Percentiles rank a stretch among this genome's conserved stretches.
These are phyloP conservation scores for Dendrobium officinale DNA, from an alignment of 106 monocot species.

Conservation along the genomic window DNA sequence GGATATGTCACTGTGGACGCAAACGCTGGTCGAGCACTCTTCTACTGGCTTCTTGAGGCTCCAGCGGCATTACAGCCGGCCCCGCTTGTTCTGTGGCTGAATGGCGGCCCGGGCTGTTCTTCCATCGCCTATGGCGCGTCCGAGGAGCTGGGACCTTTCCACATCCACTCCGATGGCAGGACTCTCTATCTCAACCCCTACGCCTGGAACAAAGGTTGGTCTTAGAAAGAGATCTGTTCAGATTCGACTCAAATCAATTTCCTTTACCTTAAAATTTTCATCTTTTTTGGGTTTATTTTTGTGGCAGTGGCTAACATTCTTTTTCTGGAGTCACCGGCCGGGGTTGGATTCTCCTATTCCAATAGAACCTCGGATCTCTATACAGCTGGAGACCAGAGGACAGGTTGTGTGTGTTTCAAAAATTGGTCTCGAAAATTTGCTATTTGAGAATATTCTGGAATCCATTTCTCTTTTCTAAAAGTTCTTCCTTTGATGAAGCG, in stretches of 20 bases:
- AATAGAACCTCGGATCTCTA: constrained; percentile 70
- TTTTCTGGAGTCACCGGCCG: constrained; percentile 93
- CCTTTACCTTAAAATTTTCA: not conserved
- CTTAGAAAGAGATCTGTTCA: not conserved
- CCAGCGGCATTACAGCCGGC: constrained; percentile 18
- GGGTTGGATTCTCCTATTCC: constrained; percentile 95
- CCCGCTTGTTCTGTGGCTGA: constrained; percentile 91
- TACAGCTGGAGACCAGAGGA: constrained; percentile 54
- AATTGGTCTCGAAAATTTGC: not conserved
- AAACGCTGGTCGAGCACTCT: constrained; percentile 71
- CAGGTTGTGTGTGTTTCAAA: constrained; percentile 31
- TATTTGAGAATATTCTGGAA: not conserved
- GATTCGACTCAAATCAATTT: not conserved
- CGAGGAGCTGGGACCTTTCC: constrained; percentile 96
- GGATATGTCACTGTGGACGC: constrained; percentile 85
- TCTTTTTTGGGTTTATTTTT: not conserved
- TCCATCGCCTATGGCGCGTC: constrained; percentile 91
- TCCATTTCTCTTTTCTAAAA: not conserved
- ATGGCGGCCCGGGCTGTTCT: constrained; percentile 95
- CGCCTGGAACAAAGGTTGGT: constrained; percentile 82
- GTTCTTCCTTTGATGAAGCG: constrained; percentile 27
- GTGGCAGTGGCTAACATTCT: constrained; percentile 76
- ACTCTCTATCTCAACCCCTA: constrained; percentile 65
- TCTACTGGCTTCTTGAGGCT: constrained; percentile 91
- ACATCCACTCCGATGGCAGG: constrained; percentile 63